These are phyloP conservation scores for Periglandula ipomoeae DNA, from an alignment of 2,329 filamentous ascomycete species.

Conservation along the genomic window DNA sequence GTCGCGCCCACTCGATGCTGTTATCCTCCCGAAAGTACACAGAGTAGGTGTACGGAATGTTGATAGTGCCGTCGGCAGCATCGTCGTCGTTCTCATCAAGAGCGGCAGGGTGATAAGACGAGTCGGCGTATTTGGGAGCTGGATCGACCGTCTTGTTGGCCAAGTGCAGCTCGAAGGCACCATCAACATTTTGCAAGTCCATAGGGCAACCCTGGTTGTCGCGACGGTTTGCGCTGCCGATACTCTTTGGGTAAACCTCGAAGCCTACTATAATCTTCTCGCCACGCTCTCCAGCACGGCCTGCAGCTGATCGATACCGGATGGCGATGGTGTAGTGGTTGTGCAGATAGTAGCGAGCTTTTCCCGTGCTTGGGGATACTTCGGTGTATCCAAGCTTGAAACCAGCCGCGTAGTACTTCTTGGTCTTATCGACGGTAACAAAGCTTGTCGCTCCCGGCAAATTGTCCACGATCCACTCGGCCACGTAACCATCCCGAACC, in stretches of 20 bases:
- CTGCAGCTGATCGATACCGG: slow-evolving; percentile 63
- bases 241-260: slow-evolving; percentile 82
- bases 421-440: slow-evolving; percentile 72
- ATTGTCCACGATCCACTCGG: slow-evolving; percentile 91
- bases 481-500: slow-evolving; percentile 72
- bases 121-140: slow-evolving; percentile 41
- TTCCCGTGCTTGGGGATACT: slow-evolving; percentile 46
- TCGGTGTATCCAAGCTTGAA: slow-evolving; percentile 82
- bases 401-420: slow-evolving; percentile 82
- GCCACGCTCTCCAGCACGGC: slow-evolving; percentile 57
- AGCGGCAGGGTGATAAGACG: slow-evolving; percentile 43
- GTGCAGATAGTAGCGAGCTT: slow-evolving; percentile 65
- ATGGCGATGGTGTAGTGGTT: slow-evolving; percentile 85
- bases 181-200: slow-evolving; percentile 52
- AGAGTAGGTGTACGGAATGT: slow-evolving; percentile 79
- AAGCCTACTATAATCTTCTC: slow-evolving; percentile 80
- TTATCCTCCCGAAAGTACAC: slow-evolving; percentile 83
- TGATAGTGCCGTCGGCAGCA: slow-evolving; percentile 58
- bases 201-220: slow-evolving; percentile 57
- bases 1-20: slow-evolving; percentile 69
- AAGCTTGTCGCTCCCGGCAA: slow-evolving; percentile 83
- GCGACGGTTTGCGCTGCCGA: slow-evolving; percentile 51
- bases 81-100: slow-evolving; percentile 42
- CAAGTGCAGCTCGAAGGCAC: slow-evolving; percentile 61
- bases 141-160: slow-evolving; percentile 47